These are phyloP conservation scores for Cytospora piceae DNA, from an alignment of 2,329 filamentous ascomycete genomes.

Conservation along the genomic window DNA sequence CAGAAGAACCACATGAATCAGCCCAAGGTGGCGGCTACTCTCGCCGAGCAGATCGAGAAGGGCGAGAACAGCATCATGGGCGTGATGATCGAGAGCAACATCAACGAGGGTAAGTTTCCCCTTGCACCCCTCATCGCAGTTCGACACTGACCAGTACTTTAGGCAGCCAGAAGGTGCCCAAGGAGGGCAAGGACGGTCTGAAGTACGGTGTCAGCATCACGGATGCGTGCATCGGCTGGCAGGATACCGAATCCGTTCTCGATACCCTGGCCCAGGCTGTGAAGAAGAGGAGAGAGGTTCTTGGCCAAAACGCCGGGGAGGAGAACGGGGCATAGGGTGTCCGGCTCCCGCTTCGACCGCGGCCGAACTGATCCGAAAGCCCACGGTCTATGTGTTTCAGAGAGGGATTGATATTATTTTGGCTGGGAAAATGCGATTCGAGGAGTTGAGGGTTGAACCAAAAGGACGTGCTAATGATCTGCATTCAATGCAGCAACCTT, in stretches of 20 bases:
- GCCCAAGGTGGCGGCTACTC: slow-evolving; percentile 81
- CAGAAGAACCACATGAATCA: slow-evolving; percentile 97
- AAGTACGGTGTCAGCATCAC: slow-evolving; percentile 97
- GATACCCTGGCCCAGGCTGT: slow-evolving; percentile 80
- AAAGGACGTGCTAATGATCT: neutral
- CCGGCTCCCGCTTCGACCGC: slow-evolving; percentile 23
- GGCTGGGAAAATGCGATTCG: slow-evolving; percentile 4
- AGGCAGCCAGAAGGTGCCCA: slow-evolving; percentile 89
- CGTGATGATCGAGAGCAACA: slow-evolving; percentile 98
- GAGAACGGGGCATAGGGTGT: slow-evolving; percentile 25
- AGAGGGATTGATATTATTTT: neutral
- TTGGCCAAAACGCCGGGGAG: slow-evolving; percentile 36
- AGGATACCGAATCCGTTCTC: slow-evolving; percentile 81
- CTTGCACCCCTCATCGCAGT: neutral
- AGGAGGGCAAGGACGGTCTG: slow-evolving; percentile 80
- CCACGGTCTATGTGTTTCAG: neutral
- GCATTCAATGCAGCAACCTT: neutral
- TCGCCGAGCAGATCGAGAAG: slow-evolving; percentile 82
- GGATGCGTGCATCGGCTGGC: slow-evolving; percentile 95
- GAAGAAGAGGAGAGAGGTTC: slow-evolving; percentile 65
- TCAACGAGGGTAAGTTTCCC: slow-evolving; percentile 76
- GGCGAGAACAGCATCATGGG: slow-evolving; percentile 91
- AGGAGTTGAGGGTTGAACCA: slow-evolving; percentile 14
- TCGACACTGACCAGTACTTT: slow-evolving; percentile 35
- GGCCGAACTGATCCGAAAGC: slow-evolving; percentile 11